Evolutionary conservation across 192 early-diverging fungal genomes (phyloP).

Genomic region (Chytriomyces confervae): DNA sequence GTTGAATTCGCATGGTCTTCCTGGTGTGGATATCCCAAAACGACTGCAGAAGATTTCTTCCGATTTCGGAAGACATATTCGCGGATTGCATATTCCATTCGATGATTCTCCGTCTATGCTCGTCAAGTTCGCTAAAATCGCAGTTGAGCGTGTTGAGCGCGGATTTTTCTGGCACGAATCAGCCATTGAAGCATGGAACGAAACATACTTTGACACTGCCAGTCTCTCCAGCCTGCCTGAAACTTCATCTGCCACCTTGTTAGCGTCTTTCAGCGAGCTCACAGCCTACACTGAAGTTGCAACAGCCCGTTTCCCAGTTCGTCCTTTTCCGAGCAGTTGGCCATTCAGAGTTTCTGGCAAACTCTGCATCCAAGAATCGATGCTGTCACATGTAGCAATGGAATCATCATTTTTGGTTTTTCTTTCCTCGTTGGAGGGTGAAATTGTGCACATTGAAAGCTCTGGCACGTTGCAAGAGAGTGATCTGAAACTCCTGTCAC

Average conservation of each 20-base stretch:
- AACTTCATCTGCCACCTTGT: too few relatives aligned
- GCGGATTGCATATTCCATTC: constrained; percentile 23
- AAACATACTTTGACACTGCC: constrained; percentile 7
- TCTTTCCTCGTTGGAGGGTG: background rate
- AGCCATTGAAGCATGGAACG: background rate
- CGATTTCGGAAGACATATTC: background rate
- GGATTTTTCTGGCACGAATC: constrained; percentile 29
- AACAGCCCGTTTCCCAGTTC: background rate
- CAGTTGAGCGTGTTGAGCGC: constrained; percentile 40
- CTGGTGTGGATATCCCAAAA: constrained; percentile 31
- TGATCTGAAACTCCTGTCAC: constrained; percentile 1
- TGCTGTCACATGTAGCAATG: constrained; percentile 55
- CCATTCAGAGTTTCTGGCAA: constrained; percentile 42
- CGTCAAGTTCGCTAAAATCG: constrained; percentile 33
- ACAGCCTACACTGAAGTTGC: constrained; percentile 1
- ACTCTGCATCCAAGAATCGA: constrained; percentile 62
- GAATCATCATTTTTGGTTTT: constrained; percentile 63
- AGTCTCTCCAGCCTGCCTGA: background rate
- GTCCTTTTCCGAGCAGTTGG: constrained; percentile 3
- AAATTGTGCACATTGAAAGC: background rate
- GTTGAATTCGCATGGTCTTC: constrained; percentile 42
- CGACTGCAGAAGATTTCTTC: constrained; percentile 6
- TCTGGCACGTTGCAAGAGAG: too few relatives aligned
- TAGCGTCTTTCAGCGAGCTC: too few relatives aligned
- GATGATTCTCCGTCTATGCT: constrained; percentile 24